Base-by-base conservation (phyloP, 805 yeast species). In the Sugiyamaella valdiviana region DNA sequence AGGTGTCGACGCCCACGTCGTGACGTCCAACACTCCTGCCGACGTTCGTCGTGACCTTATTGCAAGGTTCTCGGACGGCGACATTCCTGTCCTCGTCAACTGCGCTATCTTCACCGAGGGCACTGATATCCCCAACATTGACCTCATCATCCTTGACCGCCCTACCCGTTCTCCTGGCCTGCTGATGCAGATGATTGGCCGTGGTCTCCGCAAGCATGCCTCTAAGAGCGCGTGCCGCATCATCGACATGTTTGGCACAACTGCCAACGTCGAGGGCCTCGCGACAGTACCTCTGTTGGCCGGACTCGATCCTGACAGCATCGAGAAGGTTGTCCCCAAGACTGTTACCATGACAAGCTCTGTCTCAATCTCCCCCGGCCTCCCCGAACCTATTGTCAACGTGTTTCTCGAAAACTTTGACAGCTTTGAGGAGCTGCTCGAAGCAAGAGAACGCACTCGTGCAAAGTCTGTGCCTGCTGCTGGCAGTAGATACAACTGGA, bases 41-140 rank as follows among this genome's bases (percentile, higher is more conserved):
- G 59, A 62, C 5, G 79, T 75, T 37, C 69, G 97, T 37, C 73
- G 67, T 14, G 58, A 63, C 2, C 70, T 79, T 0, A 65, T 89
- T 1, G 64, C 68, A 5, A 81, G 76, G 32, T 91, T 90, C 61
- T 75, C 72, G 51, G 56, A 66, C 0, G 89, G 93, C 0, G 61
- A 73, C 14, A 71, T 86, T 16, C 78, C 82, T 3, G 95, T 91
- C 0, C 65, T 90, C 24, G 75, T 93, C 68, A 91, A 91, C 60
- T 93, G 95, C 62, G 87, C 85, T 15, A 86, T 90, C 5, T 83
- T 91, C 57, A 90, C 96, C 0, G 98, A 90, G 63, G 98, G 98
- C 0, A 88, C 97, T 0, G 97, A 90, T 66, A 81, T 91, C 16
- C 97, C 97, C 2, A 81, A 81, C 52, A 83, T 89, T 49, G 97